phyloP scores from a whole-genome alignment of 2,329 filamentous ascomycete genomes.

The Chrysosporium keratinophilum region DNA sequence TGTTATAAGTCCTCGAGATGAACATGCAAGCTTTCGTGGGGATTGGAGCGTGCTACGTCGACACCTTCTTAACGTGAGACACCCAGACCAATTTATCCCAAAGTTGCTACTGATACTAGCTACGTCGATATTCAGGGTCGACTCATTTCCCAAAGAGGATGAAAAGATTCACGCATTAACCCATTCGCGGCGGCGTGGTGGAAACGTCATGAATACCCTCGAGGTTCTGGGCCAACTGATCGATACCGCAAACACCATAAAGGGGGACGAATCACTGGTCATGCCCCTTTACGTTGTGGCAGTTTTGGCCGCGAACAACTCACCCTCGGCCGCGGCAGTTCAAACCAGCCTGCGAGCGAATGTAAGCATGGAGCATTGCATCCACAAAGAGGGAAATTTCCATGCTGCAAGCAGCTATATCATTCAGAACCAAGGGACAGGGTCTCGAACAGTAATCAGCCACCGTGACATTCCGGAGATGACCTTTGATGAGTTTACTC shows the following conservation, averaged over 20 bases:
- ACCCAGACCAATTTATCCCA: constrained; percentile 14
- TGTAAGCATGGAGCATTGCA: constrained; percentile 46
- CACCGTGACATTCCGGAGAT: constrained; percentile 59
- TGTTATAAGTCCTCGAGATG: background rate
- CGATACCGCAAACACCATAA: constrained; percentile 8
- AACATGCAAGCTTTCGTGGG: constrained; percentile 48
- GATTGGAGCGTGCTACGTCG: constrained; percentile 56
- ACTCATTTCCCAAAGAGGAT: constrained; percentile 59
- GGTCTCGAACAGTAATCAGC: constrained; percentile 60
- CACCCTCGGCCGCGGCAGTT: constrained; percentile 45
- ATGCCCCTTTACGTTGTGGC: constrained; percentile 31
- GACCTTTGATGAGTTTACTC: constrained; percentile 50
- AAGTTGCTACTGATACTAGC: constrained; percentile 6
- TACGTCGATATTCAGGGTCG: constrained; percentile 46
- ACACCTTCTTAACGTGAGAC: constrained; percentile 53
- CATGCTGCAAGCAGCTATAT: constrained; percentile 61
- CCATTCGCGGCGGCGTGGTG: constrained; percentile 53
- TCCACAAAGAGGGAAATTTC: constrained; percentile 46
- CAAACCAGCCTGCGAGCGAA: constrained; percentile 43
- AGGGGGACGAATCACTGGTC: background rate
- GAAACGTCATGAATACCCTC: constrained; percentile 62
- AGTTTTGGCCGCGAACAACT: constrained; percentile 45
- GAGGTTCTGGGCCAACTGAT: constrained; percentile 59
- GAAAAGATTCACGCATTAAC: constrained; percentile 57
- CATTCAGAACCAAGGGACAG: constrained; percentile 49